Evolutionary conservation across 805 yeast genomes (phyloP).

Genomic region (Saccharomycopsis fodiens): DNA sequence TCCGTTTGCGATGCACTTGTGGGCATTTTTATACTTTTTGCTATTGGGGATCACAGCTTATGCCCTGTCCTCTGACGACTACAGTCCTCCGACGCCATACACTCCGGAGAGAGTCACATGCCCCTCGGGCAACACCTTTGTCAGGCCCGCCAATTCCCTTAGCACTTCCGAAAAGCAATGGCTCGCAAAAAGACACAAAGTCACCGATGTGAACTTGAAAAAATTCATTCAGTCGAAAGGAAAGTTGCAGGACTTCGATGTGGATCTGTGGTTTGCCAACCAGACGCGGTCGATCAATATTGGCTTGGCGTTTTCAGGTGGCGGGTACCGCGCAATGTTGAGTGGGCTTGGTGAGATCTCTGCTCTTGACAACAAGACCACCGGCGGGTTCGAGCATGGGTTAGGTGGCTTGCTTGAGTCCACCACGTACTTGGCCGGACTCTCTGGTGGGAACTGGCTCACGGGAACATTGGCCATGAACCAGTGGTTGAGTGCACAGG

Average conservation of each 20-base stretch:
- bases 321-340: slow-evolving; percentile 87
- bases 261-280: slow-evolving; percentile 29
- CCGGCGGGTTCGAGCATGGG: slow-evolving; percentile 43
- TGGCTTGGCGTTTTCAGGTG: slow-evolving; percentile 69
- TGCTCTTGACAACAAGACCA: slow-evolving; percentile 70
- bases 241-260: slow-evolving; percentile 29
- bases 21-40: slow-evolving; percentile 40
- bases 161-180: slow-evolving; percentile 43
- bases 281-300: slow-evolving; percentile 31
- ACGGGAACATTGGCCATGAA: slow-evolving; percentile 61
- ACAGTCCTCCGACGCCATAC: slow-evolving; percentile 27
- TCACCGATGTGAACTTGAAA: slow-evolving; percentile 39
- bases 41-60: background rate
- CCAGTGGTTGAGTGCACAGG: slow-evolving; percentile 66
- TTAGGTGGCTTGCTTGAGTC: slow-evolving; percentile 71
- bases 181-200: slow-evolving; percentile 40
- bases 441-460: slow-evolving; percentile 84
- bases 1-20: too few species aligned
- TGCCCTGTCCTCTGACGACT: slow-evolving; percentile 25
- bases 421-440: slow-evolving; percentile 63
- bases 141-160: slow-evolving; percentile 42
- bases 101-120: slow-evolving; percentile 56
- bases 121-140: slow-evolving; percentile 34
- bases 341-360: slow-evolving; percentile 78
- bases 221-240: slow-evolving; percentile 33